These are phyloP conservation scores for Oehlia diaphana DNA, from an alignment of 192 early-diverging fungal species.

Conservation along the genomic window DNA sequence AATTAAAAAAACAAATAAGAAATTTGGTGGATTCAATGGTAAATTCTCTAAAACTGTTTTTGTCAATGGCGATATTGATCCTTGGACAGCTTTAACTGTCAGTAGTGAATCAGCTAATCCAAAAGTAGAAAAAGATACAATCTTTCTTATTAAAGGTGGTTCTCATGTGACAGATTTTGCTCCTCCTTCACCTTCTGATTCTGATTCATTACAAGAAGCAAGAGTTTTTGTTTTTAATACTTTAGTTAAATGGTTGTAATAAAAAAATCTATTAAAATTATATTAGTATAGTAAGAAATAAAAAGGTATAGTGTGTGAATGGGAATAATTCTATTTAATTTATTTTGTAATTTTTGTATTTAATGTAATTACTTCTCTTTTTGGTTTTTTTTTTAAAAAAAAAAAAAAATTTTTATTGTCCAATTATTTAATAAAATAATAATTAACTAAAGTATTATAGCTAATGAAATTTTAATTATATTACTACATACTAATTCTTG, in stretches of 20 bases:
- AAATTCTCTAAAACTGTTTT: neutral
- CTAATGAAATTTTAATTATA: too few species aligned
- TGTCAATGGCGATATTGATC: slow-evolving; percentile 12
- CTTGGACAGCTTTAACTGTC: slow-evolving; percentile 14
- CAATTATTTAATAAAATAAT: too few species aligned
- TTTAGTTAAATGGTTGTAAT: slow-evolving; percentile 9
- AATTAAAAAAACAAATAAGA: neutral
- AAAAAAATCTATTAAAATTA: too few species aligned
- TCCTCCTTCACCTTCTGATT: neutral
- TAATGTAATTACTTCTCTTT: too few species aligned
- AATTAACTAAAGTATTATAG: too few species aligned
- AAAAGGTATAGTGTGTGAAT: too few species aligned
- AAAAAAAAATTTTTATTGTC: too few species aligned
- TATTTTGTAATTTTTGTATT: too few species aligned
- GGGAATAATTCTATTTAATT: too few species aligned
- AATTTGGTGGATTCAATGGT: slow-evolving; percentile 9
- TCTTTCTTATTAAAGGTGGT: slow-evolving; percentile 4
- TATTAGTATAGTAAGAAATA: too few species aligned
- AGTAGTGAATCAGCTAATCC: neutral
- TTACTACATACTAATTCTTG: too few species aligned
- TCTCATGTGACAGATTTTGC: slow-evolving; percentile 14
- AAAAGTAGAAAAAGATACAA: neutral
- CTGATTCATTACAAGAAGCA: slow-evolving; percentile 7
- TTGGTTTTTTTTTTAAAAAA: too few species aligned
- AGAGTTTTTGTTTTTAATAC: slow-evolving; percentile 8